A percentile compares a stretch with the other conserved stretches of the same genome.
Conservation (phyloP, 345 rosid genomes). For the Psidium friedrichsthalianum region DNA sequence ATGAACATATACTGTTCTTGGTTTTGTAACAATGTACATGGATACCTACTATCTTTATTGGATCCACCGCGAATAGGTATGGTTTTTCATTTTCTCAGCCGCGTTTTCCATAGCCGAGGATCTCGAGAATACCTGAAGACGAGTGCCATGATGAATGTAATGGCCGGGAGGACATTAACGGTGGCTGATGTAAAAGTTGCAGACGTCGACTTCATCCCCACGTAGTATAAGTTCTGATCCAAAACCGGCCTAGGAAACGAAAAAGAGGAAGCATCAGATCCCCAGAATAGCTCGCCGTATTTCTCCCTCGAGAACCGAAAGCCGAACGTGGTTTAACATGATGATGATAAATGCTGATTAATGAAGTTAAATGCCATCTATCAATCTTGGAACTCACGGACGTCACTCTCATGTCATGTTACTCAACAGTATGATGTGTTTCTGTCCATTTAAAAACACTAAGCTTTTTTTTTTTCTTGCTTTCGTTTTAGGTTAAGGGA, state of each 20-base stretch:
- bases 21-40: neutral
- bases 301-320: neutral
- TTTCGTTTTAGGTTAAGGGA: neutral
- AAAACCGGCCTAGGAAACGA: constrained; percentile 56
- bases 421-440: neutral
- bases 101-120: neutral
- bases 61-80: neutral
- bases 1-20: neutral
- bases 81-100: neutral
- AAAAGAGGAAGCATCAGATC: neutral
- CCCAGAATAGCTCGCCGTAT: neutral
- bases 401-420: neutral
- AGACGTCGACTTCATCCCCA: constrained; percentile 79
- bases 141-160: constrained; percentile 78
- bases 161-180: constrained; percentile 71
- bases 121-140: constrained; percentile 47
- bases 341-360: neutral
- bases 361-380: neutral
- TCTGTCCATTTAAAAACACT: neutral
- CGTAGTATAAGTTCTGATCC: constrained; percentile 73
- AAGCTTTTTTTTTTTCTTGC: neutral
- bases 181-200: constrained; percentile 76
- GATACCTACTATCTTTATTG: neutral
- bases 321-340: neutral
- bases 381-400: neutral